These are phyloP conservation scores for Penicillium italicum DNA, from an alignment of 2,329 filamentous ascomycete genomes.

Conservation along the genomic window DNA sequence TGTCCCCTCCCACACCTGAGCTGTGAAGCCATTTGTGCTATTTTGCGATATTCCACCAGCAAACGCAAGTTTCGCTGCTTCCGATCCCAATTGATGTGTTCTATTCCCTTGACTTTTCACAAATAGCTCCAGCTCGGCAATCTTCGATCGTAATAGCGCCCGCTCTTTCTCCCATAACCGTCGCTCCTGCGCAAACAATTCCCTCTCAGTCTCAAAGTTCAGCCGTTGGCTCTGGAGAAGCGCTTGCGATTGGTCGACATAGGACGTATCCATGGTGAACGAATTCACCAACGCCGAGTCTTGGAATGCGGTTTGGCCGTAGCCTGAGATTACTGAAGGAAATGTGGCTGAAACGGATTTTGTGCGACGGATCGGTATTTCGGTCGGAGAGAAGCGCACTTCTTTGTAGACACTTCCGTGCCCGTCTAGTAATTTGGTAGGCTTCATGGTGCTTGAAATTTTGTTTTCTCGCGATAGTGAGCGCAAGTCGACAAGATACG, in stretches of 20 bases:
- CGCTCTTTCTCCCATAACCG: conserved; percentile 46
- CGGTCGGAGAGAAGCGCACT: conserved; percentile 42
- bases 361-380: conserved; percentile 36
- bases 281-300: conserved; percentile 14
- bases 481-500: neutral
- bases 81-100: conserved; percentile 1
- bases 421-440: conserved; percentile 29
- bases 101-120: conserved; percentile 21
- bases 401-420: conserved; percentile 40
- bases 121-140: conserved; percentile 40
- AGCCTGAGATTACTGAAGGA: conserved; percentile 28
- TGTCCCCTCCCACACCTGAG: conserved; percentile 46
- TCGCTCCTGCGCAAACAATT: conserved; percentile 43
- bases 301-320: conserved; percentile 20
- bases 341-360: conserved; percentile 40
- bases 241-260: conserved; percentile 42
- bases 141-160: conserved; percentile 40
- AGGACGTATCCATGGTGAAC: conserved; percentile 32
- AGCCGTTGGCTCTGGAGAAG: conserved; percentile 39
- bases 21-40: conserved; percentile 13
- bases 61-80: conserved; percentile 14
- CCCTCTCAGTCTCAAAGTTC: conserved; percentile 41
- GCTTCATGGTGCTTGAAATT: conserved; percentile 23
- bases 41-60: conserved; percentile 9
- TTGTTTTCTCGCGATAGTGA: conserved; percentile 1